phyloP scores from a whole-genome alignment of 2,329 filamentous ascomycete species.

The Hymenoscyphus scutula region DNA sequence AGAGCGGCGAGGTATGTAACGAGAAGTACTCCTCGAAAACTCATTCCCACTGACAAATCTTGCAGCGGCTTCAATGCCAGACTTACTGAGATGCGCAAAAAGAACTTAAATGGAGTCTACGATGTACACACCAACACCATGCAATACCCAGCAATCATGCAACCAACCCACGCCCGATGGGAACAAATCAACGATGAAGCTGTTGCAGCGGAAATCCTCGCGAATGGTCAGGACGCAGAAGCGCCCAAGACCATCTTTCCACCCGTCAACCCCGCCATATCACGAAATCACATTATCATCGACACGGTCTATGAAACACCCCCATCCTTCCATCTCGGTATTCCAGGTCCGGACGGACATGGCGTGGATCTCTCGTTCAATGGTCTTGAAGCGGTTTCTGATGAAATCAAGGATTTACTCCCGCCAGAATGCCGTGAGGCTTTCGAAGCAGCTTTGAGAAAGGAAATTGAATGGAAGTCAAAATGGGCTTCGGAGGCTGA shows the following conservation, averaged over 20 bases:
- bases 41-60: not conserved
- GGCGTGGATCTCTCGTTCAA: conserved; percentile 46
- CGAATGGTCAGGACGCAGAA: conserved; percentile 22
- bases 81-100: conserved; percentile 61
- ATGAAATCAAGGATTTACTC: conserved; percentile 64
- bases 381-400: conserved; percentile 62
- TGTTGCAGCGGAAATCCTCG: conserved; percentile 14
- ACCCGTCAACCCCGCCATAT: conserved; percentile 53
- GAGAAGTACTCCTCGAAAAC: not conserved
- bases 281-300: conserved; percentile 61
- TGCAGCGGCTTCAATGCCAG: conserved; percentile 78
- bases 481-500: conserved; percentile 70
- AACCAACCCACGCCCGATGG: conserved; percentile 83
- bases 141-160: conserved; percentile 83
- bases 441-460: conserved; percentile 64
- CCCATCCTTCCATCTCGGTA: conserved; percentile 50
- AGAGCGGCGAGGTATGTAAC: conserved; percentile 75
- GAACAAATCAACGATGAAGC: conserved; percentile 60
- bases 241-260: conserved; percentile 46
- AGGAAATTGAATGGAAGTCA: conserved; percentile 69
- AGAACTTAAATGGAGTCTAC: conserved; percentile 75
- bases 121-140: conserved; percentile 92
- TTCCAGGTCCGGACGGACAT: conserved; percentile 57
- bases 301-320: conserved; percentile 61
- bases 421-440: conserved; percentile 69